These are phyloP conservation scores for Xylaria sp. DNA, from an alignment of 2,329 filamentous ascomycete genomes.

Conservation along the genomic window DNA sequence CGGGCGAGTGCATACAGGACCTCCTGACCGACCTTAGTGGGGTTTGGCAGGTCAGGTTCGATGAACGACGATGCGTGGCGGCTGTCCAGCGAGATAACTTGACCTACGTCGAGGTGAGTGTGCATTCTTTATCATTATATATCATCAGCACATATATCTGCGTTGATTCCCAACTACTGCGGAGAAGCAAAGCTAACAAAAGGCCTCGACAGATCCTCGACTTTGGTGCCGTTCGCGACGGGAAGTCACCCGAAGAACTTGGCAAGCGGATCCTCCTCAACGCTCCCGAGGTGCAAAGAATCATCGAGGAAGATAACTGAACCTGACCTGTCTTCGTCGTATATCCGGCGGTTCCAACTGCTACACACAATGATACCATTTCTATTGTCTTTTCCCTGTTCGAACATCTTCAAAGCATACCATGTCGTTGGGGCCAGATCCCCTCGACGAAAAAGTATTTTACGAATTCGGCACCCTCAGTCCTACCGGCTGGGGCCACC, in stretches of 20 bases:
- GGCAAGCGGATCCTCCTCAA: constrained; percentile 77
- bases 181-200: too few species aligned
- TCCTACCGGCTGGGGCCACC: background rate
- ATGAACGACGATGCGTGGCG: constrained; percentile 91
- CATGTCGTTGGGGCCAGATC: background rate
- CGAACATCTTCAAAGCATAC: background rate
- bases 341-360: background rate
- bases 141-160: background rate
- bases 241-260: constrained; percentile 74
- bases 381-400: background rate
- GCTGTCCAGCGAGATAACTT: constrained; percentile 90
- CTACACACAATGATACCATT: background rate
- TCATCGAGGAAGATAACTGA: constrained; percentile 36
- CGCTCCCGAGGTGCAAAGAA: constrained; percentile 52
- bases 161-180: too few species aligned
- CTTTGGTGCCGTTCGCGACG: constrained; percentile 92
- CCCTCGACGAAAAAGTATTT: background rate
- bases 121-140: background rate
- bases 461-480: background rate
- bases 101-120: constrained; percentile 91
- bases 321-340: background rate
- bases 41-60: constrained; percentile 99
- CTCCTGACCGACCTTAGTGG: constrained; percentile 89
- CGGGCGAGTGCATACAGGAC: constrained; percentile 89
- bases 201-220: constrained; percentile 89